These are phyloP conservation scores for Metschnikowia colocasiae DNA, from an alignment of 805 yeast species.

Conservation along the genomic window DNA sequence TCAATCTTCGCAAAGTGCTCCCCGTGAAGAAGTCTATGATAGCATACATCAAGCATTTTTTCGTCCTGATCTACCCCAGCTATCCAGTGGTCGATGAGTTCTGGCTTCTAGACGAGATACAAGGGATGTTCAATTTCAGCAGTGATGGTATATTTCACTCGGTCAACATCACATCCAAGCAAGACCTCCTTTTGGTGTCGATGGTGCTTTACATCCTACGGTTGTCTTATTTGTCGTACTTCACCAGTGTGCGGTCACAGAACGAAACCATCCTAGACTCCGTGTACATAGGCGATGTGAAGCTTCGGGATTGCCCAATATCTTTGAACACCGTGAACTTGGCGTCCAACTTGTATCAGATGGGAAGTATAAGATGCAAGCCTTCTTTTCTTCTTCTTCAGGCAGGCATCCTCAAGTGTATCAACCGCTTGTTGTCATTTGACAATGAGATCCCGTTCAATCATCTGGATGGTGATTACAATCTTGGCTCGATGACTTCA, in stretches of 20 bases:
- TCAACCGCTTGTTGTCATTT: slow-evolving; percentile 13
- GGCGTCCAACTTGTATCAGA: slow-evolving; percentile 15
- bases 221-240: slow-evolving; percentile 17
- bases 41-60: slow-evolving; percentile 15
- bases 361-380: slow-evolving; percentile 10
- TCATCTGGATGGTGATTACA: slow-evolving; percentile 8
- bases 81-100: slow-evolving; percentile 18
- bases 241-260: slow-evolving; percentile 12
- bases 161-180: slow-evolving; percentile 11
- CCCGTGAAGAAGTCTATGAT: slow-evolving; percentile 11
- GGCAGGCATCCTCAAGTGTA: slow-evolving; percentile 17
- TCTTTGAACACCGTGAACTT: slow-evolving; percentile 15
- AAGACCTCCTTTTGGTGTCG: slow-evolving; percentile 16
- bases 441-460: slow-evolving; percentile 16
- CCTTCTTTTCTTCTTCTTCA: slow-evolving; percentile 18
- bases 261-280: slow-evolving; percentile 11
- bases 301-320: slow-evolving; percentile 14
- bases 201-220: slow-evolving; percentile 17
- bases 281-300: slow-evolving; percentile 7
- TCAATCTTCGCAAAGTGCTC: slow-evolving; percentile 9
- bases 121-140: slow-evolving; percentile 8
- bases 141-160: slow-evolving; percentile 5
- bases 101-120: slow-evolving; percentile 8
- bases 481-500: slow-evolving; percentile 9
- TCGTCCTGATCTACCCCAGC: slow-evolving; percentile 16